Evolutionary conservation across 768 basidiomycete species (phyloP).

Genomic region (Kwoniella mangroviensis): DNA sequence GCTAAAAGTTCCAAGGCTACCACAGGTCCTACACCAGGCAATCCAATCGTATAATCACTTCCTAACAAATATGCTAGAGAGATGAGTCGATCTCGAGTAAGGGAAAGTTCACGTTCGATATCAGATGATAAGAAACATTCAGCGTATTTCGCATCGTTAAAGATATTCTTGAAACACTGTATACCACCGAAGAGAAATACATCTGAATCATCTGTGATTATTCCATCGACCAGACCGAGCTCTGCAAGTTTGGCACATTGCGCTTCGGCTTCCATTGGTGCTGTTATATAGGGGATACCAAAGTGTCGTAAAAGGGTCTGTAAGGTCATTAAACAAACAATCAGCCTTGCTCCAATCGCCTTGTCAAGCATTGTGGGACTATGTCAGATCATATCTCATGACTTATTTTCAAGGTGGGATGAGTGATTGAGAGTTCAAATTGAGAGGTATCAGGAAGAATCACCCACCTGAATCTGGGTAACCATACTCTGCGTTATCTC

Average conservation of each 20-base stretch:
- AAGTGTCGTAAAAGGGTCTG: conserved; percentile 90
- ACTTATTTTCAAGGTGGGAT: no score
- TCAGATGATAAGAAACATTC: conserved; percentile 90
- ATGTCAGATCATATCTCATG: no score
- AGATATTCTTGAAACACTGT: conserved; percentile 99
- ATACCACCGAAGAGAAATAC: conserved; percentile 95
- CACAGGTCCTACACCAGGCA: conserved; percentile 91
- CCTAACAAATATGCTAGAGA: conserved; percentile 91
- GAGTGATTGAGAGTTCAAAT: no score
- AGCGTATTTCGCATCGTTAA: conserved; percentile 98
- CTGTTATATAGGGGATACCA: conserved; percentile 97
- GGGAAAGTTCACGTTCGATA: conserved; percentile 80
- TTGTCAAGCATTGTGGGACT: no score
- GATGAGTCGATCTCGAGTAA: conserved; percentile 83
- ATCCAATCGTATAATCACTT: conserved; percentile 93
- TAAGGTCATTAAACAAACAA: not conserved
- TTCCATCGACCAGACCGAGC: conserved; percentile 87
- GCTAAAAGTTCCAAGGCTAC: conserved; percentile 93
- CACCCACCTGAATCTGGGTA: conserved; percentile 70
- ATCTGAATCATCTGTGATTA: conserved; percentile 98
- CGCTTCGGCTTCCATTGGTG: conserved; percentile 99
- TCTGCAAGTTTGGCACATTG: conserved; percentile 91
- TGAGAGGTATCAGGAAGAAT: conserved; percentile 48
- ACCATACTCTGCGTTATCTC: conserved; percentile 96
- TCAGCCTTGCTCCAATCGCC: not conserved